Conservation (phyloP, 805 yeast species). For the Brettanomyces sp. region DNA sequence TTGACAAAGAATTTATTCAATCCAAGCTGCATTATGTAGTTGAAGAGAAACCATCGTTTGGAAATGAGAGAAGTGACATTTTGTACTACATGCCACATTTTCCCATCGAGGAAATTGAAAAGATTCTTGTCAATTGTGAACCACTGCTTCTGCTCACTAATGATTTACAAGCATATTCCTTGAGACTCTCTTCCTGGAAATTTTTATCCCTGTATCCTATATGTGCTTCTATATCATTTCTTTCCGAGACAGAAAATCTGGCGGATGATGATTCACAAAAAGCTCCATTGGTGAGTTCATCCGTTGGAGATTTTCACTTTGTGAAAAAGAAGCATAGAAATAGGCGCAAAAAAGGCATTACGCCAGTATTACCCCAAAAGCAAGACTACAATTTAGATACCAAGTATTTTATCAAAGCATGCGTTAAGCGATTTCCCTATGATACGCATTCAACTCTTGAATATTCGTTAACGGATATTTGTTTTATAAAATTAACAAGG, state of each 20-base stretch:
- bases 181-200: slow-evolving; percentile 18
- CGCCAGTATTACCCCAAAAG: not conserved
- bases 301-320: not conserved
- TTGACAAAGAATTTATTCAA: slow-evolving; percentile 15
- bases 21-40: slow-evolving; percentile 8
- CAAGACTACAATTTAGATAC: not conserved
- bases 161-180: slow-evolving; percentile 20
- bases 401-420: not conserved
- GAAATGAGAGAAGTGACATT: not conserved
- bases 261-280: not conserved
- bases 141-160: slow-evolving; percentile 23
- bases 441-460: too few relatives aligned
- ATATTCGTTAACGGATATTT: too few relatives aligned
- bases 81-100: slow-evolving; percentile 27
- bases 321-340: not conserved
- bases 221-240: slow-evolving; percentile 17
- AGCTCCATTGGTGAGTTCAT: not conserved
- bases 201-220: slow-evolving; percentile 20
- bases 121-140: slow-evolving; percentile 8
- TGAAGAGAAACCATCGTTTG: slow-evolving; percentile 5
- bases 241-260: not conserved
- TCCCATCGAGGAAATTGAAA: slow-evolving; percentile 23
- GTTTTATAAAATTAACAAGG: too few relatives aligned
- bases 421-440: slow-evolving; percentile 4
- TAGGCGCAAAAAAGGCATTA: not conserved